Evolutionary conservation across 148 eudicot genomes (phyloP), one percentile per base, ranked within the genome.

Genomic region (Polygonum aviculare): DNA sequence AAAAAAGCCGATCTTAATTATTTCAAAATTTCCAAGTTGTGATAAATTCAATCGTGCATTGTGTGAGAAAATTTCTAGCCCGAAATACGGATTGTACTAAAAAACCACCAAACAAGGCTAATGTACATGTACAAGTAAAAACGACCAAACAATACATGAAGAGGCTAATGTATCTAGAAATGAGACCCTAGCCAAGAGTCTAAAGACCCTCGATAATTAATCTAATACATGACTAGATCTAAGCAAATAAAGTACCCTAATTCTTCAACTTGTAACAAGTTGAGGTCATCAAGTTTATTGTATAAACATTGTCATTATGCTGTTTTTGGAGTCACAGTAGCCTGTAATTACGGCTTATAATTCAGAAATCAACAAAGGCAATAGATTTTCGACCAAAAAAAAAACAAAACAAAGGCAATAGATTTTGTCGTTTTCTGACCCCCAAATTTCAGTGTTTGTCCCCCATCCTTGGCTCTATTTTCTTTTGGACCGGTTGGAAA

Each of bases 381-480:
- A 9, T 59, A 22, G 67, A 59, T 59, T 57, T 59, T 59, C n/a
- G n/a, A n/a, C n/a, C n/a, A n/a, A n/a, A n/a, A n/a, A n/a, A n/a
- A n/a, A n/a, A n/a, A n/a, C 8, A 51, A 15, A 59, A 10, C 65
- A 21, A 59, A 21, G 35, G 35, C 35, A 59, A 9, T 59, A 22
- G 67, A 59, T 59, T 57, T 59, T 59, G 67, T 59, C 67, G 5
- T 59, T 59, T 59, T 22, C 35, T 21, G 65, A 59, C 67, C 67
- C 67, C 67, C 2, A 21, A 59, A 22, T 26, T 59, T 59, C 67
- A 59, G 67, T 59, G 36, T 59, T 59, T 59, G 67, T 59, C 67
- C 10, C 67, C 67, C 67, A 59, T 59, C 36, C 33, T 2, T 59
- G 35, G 14, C 67, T 7, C 67, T 31, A 21, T 59, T 59, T 59